These are phyloP conservation scores for Celoporthe dispersa DNA, from an alignment of 2,329 filamentous ascomycete species.

Conservation along the genomic window DNA sequence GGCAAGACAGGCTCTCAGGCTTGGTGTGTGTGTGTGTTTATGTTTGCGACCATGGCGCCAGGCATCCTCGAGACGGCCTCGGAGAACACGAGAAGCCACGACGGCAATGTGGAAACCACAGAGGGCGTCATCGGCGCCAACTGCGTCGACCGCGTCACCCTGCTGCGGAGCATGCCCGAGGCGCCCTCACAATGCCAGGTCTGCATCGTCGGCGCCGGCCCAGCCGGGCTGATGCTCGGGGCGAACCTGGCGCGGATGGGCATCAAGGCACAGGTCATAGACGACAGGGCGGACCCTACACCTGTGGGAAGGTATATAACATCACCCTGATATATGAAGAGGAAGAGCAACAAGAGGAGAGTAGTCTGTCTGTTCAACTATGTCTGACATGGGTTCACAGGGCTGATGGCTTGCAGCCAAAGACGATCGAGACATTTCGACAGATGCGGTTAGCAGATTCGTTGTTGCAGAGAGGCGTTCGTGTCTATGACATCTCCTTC, in stretches of 20 bases:
- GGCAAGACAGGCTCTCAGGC: constrained; percentile 3
- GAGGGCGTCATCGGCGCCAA: constrained; percentile 34
- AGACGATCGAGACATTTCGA: constrained; percentile 76
- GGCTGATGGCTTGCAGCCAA: constrained; percentile 76
- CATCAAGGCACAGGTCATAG: constrained; percentile 59
- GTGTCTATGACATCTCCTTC: constrained; percentile 75
- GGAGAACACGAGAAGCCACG: constrained; percentile 28
- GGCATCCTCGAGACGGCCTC: constrained; percentile 25
- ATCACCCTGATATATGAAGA: background rate
- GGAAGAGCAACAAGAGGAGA: background rate
- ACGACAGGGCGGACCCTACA: constrained; percentile 62
- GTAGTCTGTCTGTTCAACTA: background rate
- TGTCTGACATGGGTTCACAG: constrained; percentile 39
- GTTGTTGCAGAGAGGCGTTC: constrained; percentile 68
- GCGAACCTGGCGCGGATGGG: constrained; percentile 61
- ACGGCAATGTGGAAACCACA: constrained; percentile 28
- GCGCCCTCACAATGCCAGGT: constrained; percentile 52
- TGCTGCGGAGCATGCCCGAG: constrained; percentile 53
- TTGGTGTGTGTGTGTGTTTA: background rate
- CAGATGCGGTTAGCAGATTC: constrained; percentile 75
- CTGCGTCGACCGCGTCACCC: constrained; percentile 51
- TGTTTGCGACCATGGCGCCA: constrained; percentile 24
- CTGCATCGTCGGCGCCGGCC: constrained; percentile 54
- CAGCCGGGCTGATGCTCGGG: constrained; percentile 55
- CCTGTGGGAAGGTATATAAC: constrained; percentile 42